These are phyloP conservation scores for Mycena venus DNA, from an alignment of 768 basidiomycete species.

Conservation along the genomic window DNA sequence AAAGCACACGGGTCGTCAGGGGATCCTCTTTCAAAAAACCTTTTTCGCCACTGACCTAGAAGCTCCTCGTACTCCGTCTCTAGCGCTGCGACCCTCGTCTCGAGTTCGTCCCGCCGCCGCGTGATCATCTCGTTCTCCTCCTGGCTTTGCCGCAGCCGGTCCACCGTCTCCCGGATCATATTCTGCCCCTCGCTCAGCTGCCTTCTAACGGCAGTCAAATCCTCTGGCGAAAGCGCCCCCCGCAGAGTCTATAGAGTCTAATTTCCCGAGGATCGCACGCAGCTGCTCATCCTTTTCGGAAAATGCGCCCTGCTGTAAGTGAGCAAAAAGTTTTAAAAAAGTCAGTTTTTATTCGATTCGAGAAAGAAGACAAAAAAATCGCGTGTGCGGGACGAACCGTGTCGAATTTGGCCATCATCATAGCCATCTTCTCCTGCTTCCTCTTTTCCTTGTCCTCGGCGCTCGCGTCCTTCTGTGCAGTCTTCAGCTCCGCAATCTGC, in stretches of 20 bases:
- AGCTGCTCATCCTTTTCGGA: slow-evolving; percentile 97
- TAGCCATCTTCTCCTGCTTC: slow-evolving; percentile 99
- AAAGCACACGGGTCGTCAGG: slow-evolving; percentile 33
- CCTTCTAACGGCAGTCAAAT: slow-evolving; percentile 84
- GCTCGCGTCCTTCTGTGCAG: slow-evolving; percentile 85
- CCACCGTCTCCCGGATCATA: slow-evolving; percentile 88
- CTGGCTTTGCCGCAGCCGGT: slow-evolving; percentile 88
- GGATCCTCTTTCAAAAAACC: slow-evolving; percentile 9
- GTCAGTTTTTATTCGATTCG: slow-evolving; percentile 10
- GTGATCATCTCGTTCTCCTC: slow-evolving; percentile 92
- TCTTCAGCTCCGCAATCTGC: slow-evolving; percentile 82
- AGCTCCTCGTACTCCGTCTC: slow-evolving; percentile 98
- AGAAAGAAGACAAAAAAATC: background rate
- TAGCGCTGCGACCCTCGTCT: slow-evolving; percentile 81
- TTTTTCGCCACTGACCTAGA: slow-evolving; percentile 71
- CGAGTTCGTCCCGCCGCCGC: slow-evolving; percentile 89
- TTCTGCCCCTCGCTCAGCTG: slow-evolving; percentile 92
- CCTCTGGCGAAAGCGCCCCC: slow-evolving; percentile 78
- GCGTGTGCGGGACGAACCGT: slow-evolving; percentile 60
- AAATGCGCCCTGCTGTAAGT: slow-evolving; percentile 85
- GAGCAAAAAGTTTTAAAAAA: slow-evolving; percentile 27
- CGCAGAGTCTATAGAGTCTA: slow-evolving; percentile 84
- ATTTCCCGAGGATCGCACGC: slow-evolving; percentile 84
- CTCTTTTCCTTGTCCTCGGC: slow-evolving; percentile 98
- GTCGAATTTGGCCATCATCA: slow-evolving; percentile 99